phyloP scores from a whole-genome alignment of 768 basidiomycete genomes.

The Mrakia gelida region DNA sequence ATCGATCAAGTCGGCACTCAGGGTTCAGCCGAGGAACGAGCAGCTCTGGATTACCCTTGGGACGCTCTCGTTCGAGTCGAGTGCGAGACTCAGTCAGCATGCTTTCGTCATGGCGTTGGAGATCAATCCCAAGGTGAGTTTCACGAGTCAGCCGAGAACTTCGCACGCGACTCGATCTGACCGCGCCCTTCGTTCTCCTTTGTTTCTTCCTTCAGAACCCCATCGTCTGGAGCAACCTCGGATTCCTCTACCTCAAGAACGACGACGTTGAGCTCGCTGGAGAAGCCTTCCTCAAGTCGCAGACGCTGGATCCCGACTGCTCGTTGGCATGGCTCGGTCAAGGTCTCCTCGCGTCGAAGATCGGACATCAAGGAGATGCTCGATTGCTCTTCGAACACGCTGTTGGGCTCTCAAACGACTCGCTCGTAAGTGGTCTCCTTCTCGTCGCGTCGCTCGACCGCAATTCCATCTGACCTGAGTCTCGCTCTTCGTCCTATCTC shows the following conservation, averaged over 20 bases:
- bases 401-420: conserved; percentile 43
- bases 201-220: conserved; percentile 54
- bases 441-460: conserved; percentile 49
- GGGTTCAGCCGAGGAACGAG: conserved; percentile 65
- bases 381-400: conserved; percentile 52
- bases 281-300: conserved; percentile 79
- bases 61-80: conserved; percentile 60
- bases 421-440: conserved; percentile 54
- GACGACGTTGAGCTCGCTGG: conserved; percentile 76
- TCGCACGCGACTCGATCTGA: neutral
- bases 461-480: no score
- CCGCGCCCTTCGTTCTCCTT: neutral
- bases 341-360: conserved; percentile 42
- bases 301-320: conserved; percentile 87
- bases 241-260: conserved; percentile 76
- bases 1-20: conserved; percentile 45
- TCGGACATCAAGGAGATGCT: conserved; percentile 56
- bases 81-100: conserved; percentile 77
- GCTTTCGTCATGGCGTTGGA: conserved; percentile 86
- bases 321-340: conserved; percentile 87
- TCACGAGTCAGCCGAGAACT: neutral
- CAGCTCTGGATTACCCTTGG: conserved; percentile 80
- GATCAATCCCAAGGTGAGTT: conserved; percentile 68
- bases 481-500: neutral
- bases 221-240: conserved; percentile 77